Base-by-base conservation (phyloP, 2,329 filamentous ascomycete genomes). In the Neoascochyta sp. region DNA sequence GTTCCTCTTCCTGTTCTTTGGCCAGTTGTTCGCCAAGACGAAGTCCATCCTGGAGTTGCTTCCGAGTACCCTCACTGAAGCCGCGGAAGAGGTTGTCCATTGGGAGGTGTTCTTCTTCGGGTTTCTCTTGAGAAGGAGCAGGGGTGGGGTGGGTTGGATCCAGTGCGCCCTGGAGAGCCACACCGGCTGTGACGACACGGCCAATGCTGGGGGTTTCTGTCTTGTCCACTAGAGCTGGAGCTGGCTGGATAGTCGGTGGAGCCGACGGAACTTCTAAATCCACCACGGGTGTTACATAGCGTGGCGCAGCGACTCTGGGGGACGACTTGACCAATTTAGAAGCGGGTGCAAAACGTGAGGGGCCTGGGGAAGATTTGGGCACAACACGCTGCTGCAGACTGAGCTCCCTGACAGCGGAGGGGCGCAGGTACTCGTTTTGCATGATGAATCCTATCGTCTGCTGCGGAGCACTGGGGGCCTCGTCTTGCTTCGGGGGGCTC, bases 1-100 rank as follows among this genome's bases (percentile, higher is more conserved):
- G 32, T 24, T 37, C 37, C 9, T 36, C 39, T 19, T 24, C 35
- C 15, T 53, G 41, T 9, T 27, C 37, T 17, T 54, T 45, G 13
- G 60, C 60, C 26, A 67, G 45, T 25, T 61, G 59, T 32, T 65
- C 56, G 15, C 64, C 63, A 17, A 64, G 50, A 20, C 57, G 53
- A 17, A 66, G 45, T 17, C 60, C 58, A 27, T 61, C 56, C 22
- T 58, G 62, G 9, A 66, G 42, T 23, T 66, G 57, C 33, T 51
- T 52, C 32, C 58, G 52, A 6, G 62, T 63, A 4, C 59, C 55
- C 28, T 62, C 54, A 29, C 62, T 60, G 37, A 66, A 67, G 3
- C 60, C 61, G 17, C 53, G 52, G 41, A 66, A 66, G 2, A 63
- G 40, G 26, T 62, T 54, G 16, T 64, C 57, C 3, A 64, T 47